Percentiles rank a stretch among this genome's conserved stretches.
Conservation (phyloP, 73 alveolate species). For the Tetrahymena thermophila region DNA sequence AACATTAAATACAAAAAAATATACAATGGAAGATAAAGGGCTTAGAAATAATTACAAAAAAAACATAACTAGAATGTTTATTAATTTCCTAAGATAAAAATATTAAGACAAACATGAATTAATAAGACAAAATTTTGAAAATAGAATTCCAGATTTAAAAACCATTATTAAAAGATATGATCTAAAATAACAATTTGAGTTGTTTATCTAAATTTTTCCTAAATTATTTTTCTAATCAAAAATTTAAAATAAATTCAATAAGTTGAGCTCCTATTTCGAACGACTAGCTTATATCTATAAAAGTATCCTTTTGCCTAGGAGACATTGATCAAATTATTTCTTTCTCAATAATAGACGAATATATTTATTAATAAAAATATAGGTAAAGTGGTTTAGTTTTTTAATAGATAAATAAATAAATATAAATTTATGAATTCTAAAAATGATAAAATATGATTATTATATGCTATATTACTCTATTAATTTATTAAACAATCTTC, state of each 20-base stretch:
- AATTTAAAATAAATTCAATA: background rate
- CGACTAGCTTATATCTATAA: background rate
- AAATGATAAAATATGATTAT: too few species aligned
- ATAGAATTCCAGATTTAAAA: background rate
- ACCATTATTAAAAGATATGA: background rate
- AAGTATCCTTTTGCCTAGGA: background rate
- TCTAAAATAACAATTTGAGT: background rate
- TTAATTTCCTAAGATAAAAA: background rate
- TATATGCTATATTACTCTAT: too few species aligned
- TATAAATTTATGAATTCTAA: too few species aligned
- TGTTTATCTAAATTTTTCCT: background rate
- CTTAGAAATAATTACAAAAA: background rate
- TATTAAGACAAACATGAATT: background rate
- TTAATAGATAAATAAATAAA: too few species aligned
- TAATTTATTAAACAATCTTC: too few species aligned
- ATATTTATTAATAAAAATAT: too few species aligned
- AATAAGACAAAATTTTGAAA: background rate
- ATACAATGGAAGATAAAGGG: too few species aligned
- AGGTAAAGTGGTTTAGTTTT: too few species aligned
- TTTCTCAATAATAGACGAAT: background rate
- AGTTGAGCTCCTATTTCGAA: background rate
- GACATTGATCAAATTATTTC: background rate
- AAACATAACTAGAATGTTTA: background rate
- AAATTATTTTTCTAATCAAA: background rate
- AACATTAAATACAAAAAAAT: too few species aligned